Base-by-base conservation (phyloP, 495 filamentous ascomycete species). In the Lasiosphaeria hispida region DNA sequence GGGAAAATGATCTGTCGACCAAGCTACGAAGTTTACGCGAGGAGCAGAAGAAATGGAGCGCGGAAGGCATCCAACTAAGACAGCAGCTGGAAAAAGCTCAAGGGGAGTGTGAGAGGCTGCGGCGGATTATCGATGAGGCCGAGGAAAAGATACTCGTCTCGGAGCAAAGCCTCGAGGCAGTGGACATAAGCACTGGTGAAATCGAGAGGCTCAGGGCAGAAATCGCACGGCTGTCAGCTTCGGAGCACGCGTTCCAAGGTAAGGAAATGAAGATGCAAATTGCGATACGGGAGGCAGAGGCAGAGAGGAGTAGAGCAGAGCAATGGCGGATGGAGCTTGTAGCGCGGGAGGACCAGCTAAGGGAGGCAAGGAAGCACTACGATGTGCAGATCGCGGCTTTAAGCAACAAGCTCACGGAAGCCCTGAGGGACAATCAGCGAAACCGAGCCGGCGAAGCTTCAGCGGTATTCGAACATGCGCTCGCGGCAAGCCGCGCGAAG, bases 11-110 rank as follows among this genome's bases (percentile, higher is more conserved):
- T 49, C 74, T 90, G 10, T 80, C 73, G 17, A 69, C 72, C 42
- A 87, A 86, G 63, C 73, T 90, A 48, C 76, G 77, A 36, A 66
- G 69, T 1, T 70, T 90, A 17, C 76, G 80, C 33, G 87, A 89
- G 41, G 87, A 90, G 60, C 84, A 88, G 62, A 87, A 83, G 61
- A 80, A 80, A 40, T 87, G 84, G 85, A 75, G 69, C 11, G 59
- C 68, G 1, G 81, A 88, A 57, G 70, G 79, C 40, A 75, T 77
- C 18, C 65, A 65, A 36, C 72, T 90, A 1, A 75, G 75, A 38
- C 69, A 73, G 15, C 82, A 85, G 37, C 71, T 90, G 4, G 66
- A 80, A 41, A 72, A 72, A 36, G 76, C 77, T 2, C 68, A 74
- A 49, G 66, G 69, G 8, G 83, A 90, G 55, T 76, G 74, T 33